A percentile compares a stretch with the other conserved stretches of the same genome.
Evolutionary conservation across 2,329 filamentous ascomycete genomes (phyloP).

Genomic region (Botrytis hyacinthi): DNA sequence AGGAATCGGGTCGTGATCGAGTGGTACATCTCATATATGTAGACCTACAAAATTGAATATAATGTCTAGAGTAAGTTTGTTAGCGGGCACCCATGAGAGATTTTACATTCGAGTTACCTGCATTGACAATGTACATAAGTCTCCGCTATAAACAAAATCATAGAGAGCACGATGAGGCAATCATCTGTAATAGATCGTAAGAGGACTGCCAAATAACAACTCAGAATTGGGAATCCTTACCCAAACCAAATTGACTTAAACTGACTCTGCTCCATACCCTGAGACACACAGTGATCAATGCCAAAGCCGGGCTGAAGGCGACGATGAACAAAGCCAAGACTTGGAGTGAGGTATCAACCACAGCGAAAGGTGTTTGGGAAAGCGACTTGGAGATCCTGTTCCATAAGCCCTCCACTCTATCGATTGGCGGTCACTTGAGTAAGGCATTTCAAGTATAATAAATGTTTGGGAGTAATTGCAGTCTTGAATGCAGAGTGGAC

Average conservation of each 20-base stretch:
- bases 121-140: not conserved
- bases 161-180: not conserved
- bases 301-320: not conserved
- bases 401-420: not conserved
- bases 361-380: not conserved
- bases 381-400: not conserved
- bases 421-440: not conserved
- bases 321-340: not conserved
- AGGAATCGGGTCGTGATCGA: not conserved
- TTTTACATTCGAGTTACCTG: not conserved
- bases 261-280: not conserved
- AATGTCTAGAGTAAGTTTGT: not conserved
- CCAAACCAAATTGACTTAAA: not conserved
- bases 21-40: conserved; percentile 5
- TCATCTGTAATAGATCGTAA: not conserved
- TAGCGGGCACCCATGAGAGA: not conserved
- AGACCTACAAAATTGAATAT: not conserved
- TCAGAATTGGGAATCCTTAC: not conserved
- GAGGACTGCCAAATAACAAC: not conserved
- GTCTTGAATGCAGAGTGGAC: not conserved
- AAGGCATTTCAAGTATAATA: not conserved
- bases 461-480: not conserved
- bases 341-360: conserved; percentile 4
- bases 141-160: not conserved
- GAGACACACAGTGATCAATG: not conserved